phyloP scores from a whole-genome alignment of 352 stramenopile species.

The Globisporangium irregulare region DNA sequence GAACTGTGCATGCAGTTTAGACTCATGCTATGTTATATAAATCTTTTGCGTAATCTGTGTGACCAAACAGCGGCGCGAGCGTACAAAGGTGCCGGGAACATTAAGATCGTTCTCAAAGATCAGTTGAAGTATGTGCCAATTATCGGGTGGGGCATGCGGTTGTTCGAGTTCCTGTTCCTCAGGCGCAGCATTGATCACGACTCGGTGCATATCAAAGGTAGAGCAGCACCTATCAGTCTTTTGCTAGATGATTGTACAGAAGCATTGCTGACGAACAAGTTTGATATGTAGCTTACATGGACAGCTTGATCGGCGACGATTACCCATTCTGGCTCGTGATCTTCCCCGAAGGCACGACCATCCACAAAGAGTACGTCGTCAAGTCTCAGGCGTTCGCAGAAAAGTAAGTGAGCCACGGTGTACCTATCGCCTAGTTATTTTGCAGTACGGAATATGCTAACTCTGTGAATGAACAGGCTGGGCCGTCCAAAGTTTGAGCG shows the following conservation, averaged over 20 bases:
- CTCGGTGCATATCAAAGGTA: conserved; percentile 58
- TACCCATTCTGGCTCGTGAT: conserved; percentile 89
- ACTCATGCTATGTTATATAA: neutral
- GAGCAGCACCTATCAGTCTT: neutral
- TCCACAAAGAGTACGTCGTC: conserved; percentile 81
- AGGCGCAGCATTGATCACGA: conserved; percentile 79
- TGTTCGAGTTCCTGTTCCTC: conserved; percentile 91
- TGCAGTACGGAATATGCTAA: neutral
- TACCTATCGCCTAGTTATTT: neutral
- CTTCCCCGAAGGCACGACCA: conserved; percentile 91
- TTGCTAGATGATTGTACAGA: too few species aligned
- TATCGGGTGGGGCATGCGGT: conserved; percentile 86
- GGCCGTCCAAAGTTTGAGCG: conserved; percentile 88
- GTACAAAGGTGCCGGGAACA: conserved; percentile 61
- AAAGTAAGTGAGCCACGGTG: conserved; percentile 35
- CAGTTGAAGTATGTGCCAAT: conserved; percentile 88
- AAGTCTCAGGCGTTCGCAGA: conserved; percentile 91
- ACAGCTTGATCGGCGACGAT: conserved; percentile 70
- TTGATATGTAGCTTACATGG: conserved; percentile 53
- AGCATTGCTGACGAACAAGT: neutral
- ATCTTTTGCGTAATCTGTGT: neutral
- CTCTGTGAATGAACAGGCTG: conserved; percentile 17
- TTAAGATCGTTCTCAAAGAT: conserved; percentile 92
- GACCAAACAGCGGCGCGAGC: conserved; percentile 45
- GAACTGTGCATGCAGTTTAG: neutral